Conservation (phyloP, 495 filamentous ascomycete species). For the Penicillium mononematosum region DNA sequence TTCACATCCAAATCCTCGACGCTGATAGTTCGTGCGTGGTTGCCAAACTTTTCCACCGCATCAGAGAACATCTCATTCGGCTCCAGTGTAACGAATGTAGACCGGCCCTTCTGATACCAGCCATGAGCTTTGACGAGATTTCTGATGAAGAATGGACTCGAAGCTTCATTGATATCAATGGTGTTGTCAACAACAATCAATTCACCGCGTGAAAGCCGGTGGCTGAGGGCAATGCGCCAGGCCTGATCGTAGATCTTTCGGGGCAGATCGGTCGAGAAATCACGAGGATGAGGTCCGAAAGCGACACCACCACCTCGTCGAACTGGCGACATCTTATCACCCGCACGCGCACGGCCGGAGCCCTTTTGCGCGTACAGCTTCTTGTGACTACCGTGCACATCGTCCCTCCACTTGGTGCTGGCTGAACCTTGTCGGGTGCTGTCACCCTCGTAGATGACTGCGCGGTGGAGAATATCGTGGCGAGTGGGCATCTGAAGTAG, state of each 20-base stretch:
- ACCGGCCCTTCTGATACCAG: constrained; percentile 75
- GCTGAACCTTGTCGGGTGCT: constrained; percentile 83
- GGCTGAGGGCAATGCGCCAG: constrained; percentile 91
- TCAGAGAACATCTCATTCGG: constrained; percentile 41
- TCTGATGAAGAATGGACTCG: constrained; percentile 56
- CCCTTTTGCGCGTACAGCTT: constrained; percentile 89
- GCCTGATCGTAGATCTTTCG: constrained; percentile 93
- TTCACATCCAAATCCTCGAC: constrained; percentile 86
- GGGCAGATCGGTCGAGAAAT: constrained; percentile 81
- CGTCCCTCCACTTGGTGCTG: constrained; percentile 75
- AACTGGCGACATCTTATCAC: constrained; percentile 79
- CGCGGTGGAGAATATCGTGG: constrained; percentile 88
- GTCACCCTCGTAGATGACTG: constrained; percentile 91
- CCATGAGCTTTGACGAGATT: constrained; percentile 66
- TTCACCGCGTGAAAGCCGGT: constrained; percentile 82
- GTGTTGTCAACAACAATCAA: constrained; percentile 77
- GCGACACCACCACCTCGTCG: constrained; percentile 81
- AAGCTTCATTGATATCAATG: constrained; percentile 56
- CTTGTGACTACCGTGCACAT: constrained; percentile 74
- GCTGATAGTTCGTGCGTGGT: constrained; percentile 65
- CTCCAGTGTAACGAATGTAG: constrained; percentile 69
- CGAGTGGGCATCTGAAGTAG: constrained; percentile 85
- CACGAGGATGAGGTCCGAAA: constrained; percentile 81
- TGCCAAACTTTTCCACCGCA: constrained; percentile 55
- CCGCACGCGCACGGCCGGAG: constrained; percentile 71